Conservation (phyloP, 2,329 filamentous ascomycete species). For the Pseudohalonectria lignicola region DNA sequence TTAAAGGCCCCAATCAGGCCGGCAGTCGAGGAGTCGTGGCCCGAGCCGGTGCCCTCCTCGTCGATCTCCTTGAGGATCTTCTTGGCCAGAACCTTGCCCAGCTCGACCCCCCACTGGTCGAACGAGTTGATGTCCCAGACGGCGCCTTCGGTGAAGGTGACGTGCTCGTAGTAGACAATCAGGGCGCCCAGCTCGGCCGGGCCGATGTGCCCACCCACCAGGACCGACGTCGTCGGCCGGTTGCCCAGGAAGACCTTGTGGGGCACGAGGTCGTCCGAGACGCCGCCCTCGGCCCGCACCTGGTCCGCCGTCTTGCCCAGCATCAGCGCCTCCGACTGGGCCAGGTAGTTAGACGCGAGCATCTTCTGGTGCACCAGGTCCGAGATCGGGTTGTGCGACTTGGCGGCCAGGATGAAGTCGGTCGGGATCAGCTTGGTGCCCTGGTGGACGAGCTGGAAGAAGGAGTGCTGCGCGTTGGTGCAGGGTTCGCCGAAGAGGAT, state of each 20-base stretch:
- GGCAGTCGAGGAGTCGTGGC: slow-evolving; percentile 80
- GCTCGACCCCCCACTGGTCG: slow-evolving; percentile 98
- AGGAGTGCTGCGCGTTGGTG: slow-evolving; percentile 98
- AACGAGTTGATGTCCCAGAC: slow-evolving; percentile 99
- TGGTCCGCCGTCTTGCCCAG: slow-evolving; percentile 77
- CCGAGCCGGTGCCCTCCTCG: slow-evolving; percentile 54
- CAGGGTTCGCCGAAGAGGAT: slow-evolving; percentile 97
- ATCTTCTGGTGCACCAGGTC: slow-evolving; percentile 94
- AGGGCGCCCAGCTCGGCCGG: slow-evolving; percentile 86
- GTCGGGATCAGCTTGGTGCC: slow-evolving; percentile 97
- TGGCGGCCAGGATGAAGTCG: slow-evolving; percentile 92
- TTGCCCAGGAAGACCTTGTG: slow-evolving; percentile 99
- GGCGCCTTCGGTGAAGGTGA: slow-evolving; percentile 95
- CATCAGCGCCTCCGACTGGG: slow-evolving; percentile 82
- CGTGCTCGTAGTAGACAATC: slow-evolving; percentile 98
- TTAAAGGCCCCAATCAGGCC: slow-evolving; percentile 90
- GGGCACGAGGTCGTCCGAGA: slow-evolving; percentile 64
- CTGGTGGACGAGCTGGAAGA: slow-evolving; percentile 99
- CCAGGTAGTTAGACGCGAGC: slow-evolving; percentile 86
- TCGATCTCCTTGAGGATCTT: slow-evolving; percentile 83
- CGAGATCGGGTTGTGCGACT: slow-evolving; percentile 93
- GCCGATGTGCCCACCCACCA: slow-evolving; percentile 83
- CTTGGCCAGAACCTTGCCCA: slow-evolving; percentile 93
- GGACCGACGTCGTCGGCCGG: slow-evolving; percentile 89
- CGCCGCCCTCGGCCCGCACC: slow-evolving; percentile 63